Percentiles rank a stretch among this genome's conserved stretches.
These are phyloP conservation scores for Ganoderma multipileum DNA, from an alignment of 1,284 basidiomycete genomes.

Conservation along the genomic window DNA sequence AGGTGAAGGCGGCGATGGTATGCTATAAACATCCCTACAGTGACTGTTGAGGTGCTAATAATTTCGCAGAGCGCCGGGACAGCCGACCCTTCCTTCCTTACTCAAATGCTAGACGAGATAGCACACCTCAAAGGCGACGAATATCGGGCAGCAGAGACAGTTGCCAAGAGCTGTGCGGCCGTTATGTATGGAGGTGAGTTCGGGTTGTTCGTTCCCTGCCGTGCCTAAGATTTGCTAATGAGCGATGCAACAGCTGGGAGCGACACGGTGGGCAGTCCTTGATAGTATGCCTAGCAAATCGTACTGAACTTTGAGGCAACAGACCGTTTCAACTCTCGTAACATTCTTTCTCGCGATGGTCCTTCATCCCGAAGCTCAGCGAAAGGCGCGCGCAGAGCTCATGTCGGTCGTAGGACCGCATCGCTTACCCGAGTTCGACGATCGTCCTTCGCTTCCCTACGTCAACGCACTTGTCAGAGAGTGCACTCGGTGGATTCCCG, in stretches of 20 bases:
- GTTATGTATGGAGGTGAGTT: too few species aligned
- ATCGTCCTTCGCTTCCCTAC: conserved; percentile 39
- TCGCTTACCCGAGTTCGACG: conserved; percentile 40
- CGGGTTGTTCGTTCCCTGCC: too few species aligned
- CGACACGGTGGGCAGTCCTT: neutral
- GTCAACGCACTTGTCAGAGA: conserved; percentile 42
- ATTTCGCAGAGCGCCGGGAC: too few species aligned
- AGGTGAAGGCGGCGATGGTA: conserved; percentile 18
- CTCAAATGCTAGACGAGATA: too few species aligned
- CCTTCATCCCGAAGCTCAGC: conserved; percentile 38
- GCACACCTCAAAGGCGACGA: too few species aligned
- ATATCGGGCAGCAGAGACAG: too few species aligned
- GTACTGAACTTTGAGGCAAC: conserved; percentile 25
- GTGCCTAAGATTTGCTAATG: too few species aligned
- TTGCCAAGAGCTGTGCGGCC: too few species aligned
- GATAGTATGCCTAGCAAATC: conserved; percentile 2
- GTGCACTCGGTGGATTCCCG: conserved; percentile 39
- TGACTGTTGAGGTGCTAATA: too few species aligned
- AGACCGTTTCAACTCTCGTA: conserved; percentile 15
- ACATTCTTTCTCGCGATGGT: conserved; percentile 41
- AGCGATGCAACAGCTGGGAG: too few species aligned
- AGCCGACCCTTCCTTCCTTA: too few species aligned
- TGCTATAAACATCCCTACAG: too few species aligned
- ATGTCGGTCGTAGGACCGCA: conserved; percentile 38
- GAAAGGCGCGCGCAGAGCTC: conserved; percentile 41